Conservation (phyloP, 768 basidiomycete genomes). For the Tricholoma flavovirens region DNA sequence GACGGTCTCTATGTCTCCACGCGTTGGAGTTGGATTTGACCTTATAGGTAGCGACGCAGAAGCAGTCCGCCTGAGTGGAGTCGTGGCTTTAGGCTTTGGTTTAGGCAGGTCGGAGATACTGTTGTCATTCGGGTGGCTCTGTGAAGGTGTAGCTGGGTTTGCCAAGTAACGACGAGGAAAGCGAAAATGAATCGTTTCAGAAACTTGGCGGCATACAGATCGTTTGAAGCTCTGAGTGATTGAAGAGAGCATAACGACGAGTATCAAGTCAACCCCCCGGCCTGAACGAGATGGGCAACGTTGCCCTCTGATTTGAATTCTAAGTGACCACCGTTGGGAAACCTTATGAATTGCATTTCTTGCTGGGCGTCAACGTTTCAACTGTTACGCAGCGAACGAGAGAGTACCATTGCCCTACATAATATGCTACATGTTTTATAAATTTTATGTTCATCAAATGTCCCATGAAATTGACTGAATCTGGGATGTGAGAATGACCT, state of each 20-base stretch:
- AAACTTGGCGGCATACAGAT: background rate
- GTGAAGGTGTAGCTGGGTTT: background rate
- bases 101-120: slow-evolving; percentile 29
- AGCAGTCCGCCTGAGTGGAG: slow-evolving; percentile 76
- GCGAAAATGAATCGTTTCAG: background rate
- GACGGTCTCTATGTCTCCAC: slow-evolving; percentile 71
- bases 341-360: too few species aligned
- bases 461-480: slow-evolving; percentile 7
- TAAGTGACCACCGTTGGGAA: too few species aligned
- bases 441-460: background rate
- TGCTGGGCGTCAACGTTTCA: too few species aligned
- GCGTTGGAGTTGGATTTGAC: slow-evolving; percentile 79
- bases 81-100: slow-evolving; percentile 76
- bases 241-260: background rate
- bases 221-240: background rate
- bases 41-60: slow-evolving; percentile 83
- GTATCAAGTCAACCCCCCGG: too few species aligned
- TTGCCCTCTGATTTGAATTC: too few species aligned
- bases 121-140: background rate
- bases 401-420: background rate
- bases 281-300: too few species aligned
- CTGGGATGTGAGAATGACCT: slow-evolving; percentile 7
- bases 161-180: background rate
- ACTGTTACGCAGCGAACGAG: background rate
- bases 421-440: background rate